phyloP scores from a whole-genome alignment of 148 eudicot genomes.

The Rhododendron kiyosumense region DNA sequence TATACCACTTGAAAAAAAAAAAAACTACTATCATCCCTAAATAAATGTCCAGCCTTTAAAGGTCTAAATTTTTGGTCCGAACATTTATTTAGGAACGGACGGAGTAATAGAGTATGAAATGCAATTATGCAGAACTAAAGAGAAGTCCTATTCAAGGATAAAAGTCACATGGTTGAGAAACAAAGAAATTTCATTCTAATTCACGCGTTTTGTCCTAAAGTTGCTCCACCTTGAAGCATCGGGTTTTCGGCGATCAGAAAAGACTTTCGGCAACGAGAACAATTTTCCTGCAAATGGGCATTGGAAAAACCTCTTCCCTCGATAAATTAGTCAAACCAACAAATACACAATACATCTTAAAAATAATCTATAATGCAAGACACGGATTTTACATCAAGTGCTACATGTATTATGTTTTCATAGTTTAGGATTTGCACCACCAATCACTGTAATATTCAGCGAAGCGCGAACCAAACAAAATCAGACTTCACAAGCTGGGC shows the following conservation, averaged over 20 bases:
- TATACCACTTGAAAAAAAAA: too few species aligned
- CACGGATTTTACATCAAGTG: too few species aligned
- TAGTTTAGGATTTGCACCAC: not conserved
- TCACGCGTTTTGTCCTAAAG: conserved; percentile 7
- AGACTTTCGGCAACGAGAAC: too few species aligned
- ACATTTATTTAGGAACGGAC: too few species aligned
- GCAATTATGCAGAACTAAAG: not conserved
- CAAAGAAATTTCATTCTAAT: not conserved
- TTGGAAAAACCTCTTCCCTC: not conserved
- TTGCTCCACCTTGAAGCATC: not conserved
- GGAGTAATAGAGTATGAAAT: not conserved
- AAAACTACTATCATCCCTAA: too few species aligned
- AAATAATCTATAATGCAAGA: too few species aligned
- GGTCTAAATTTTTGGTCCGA: too few species aligned
- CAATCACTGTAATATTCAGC: not conserved
- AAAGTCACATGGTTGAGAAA: not conserved
- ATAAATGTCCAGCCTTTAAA: too few species aligned
- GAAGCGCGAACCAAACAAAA: not conserved
- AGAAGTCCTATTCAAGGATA: not conserved
- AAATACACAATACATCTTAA: too few species aligned
- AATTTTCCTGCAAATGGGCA: not conserved
- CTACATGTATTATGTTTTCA: too few species aligned
- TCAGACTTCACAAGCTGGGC: not conserved
- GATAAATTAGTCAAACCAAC: too few species aligned
- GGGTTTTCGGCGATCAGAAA: not conserved